Evolutionary conservation across 371 early-diverging fungal species (phyloP), one percentile per base, ranked within the genome.

Genomic region (Mucor irregularis): DNA sequence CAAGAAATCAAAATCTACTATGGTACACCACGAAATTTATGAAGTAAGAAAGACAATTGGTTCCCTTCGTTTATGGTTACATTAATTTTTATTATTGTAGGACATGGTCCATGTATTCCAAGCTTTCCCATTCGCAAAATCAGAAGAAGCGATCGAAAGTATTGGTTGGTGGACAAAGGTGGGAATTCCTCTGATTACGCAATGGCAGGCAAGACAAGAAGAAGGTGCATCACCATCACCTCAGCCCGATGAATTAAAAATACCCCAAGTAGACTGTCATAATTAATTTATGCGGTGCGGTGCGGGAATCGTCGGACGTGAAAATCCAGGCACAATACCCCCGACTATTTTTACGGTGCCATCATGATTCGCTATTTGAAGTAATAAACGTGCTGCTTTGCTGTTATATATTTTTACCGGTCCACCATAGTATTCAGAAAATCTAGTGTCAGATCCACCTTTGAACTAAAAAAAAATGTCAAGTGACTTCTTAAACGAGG

Each of bases 71-170:
- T 39, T 10, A 13, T 16, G 16, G n/a, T 38, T 38, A 22, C 24
- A 40, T 17, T 40, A 16, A 40, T 29, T 45, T 34, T 35, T 34
- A 44, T 45, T 33, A 25, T 10, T 44, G 5, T 53, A 70, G 64
- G 75, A 74, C 17, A 82, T 82, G 82, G 76, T 80, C 0, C 82
- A 82, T 62, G 82, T 82, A 10, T 82, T 82, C 39, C 82, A 82
- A 48, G 80, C 79, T 7, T 69, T 82, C 39, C 80, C 81, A 3
- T 76, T 83, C 60, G 44, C 59, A 6, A 74, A 72, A 53, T 61
- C 80, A 6, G n/a, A 34, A 7, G 73, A 78, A 55, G 83, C 83
- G 0, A 52, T 81, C 14, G 63, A 74, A 37, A 73, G 66, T 43
- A 68, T 76, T 46, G 76, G 76, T 14, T 66, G 65, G 59, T 76